Base-by-base conservation (phyloP, 768 basidiomycete species). In the Leccinum imitatum region DNA sequence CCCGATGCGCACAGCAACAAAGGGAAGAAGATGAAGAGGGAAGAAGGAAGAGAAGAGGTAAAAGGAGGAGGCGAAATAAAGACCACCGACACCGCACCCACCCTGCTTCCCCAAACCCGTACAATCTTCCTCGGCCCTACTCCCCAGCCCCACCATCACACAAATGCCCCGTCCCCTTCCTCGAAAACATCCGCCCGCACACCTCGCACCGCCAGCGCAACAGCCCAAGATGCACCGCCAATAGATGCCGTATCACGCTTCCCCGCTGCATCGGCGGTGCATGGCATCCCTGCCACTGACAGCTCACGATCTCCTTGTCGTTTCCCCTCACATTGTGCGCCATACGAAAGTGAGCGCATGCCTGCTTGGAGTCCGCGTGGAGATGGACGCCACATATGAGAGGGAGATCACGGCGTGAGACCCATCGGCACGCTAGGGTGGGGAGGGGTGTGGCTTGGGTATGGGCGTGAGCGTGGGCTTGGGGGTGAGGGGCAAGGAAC, bases 201-300 rank as follows among this genome's bases (percentile, higher is more conserved):
- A 3, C 9, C n/a, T 57, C 55, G 10, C 67, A 68, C 11, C 15
- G 55, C 67, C 67, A 68, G 1, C 65, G 58, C 33, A 68, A 31
- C 15, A 68, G 14, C 9, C 44, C 47, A 31, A 68, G 19, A 23
- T 68, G 67, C 4, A 68, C 68, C 0, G 68, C 31, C 30, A 67
- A 25, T 3, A 68, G 2, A 50, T 68, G 67, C 4, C 67, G 33
- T 15, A 67, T 58, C 9, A 68, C 13, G 10, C 68, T 68, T 0
- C 67, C 68, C 7, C 65, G 63, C n/a, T 68, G 65, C 67, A 68
- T 68, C 1, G 59, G 67, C 1, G 59, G 54, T 6, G 65, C 65
- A 2, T 23, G 30, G 23, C 67, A 68, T 8, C 7, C 53, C 2
- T 58, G 8, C 67, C 67, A 68, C 1, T 19, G 35, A 14, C 67